A percentile compares a stretch with the other conserved stretches of the same genome.
phyloP scores from a whole-genome alignment of 1,284 basidiomycete species.

The Trichosporon faecale region DNA sequence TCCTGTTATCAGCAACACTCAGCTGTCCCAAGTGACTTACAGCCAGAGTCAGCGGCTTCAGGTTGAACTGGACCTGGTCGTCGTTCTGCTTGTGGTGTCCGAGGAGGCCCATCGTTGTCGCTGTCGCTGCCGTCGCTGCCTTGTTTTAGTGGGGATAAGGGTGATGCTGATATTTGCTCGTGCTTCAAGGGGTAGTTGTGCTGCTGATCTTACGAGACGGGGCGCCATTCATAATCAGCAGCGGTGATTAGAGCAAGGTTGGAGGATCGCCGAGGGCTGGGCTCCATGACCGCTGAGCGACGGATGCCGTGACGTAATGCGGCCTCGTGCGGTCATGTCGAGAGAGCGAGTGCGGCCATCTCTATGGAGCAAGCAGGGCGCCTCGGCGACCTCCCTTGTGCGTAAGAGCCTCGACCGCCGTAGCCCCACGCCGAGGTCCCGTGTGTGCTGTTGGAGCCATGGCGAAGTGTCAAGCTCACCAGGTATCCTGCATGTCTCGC shows the following conservation, averaged over 20 bases:
- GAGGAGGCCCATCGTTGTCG: constrained; percentile 7
- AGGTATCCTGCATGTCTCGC: neutral
- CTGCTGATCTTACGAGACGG: neutral
- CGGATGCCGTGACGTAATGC: constrained; percentile 6
- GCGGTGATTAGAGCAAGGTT: neutral
- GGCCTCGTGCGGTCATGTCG: neutral
- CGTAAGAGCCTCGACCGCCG: neutral
- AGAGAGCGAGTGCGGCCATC: neutral
- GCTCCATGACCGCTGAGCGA: neutral
- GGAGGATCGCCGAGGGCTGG: neutral
- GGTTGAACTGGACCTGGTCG: constrained; percentile 17
- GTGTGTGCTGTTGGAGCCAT: neutral
- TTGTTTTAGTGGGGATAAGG: neutral
- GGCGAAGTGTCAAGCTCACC: neutral
- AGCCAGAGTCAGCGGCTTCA: constrained; percentile 21
- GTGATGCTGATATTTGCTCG: neutral
- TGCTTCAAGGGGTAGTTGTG: neutral
- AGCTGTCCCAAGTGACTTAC: neutral
- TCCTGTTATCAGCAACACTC: constrained; percentile 26
- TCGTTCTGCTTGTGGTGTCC: neutral
- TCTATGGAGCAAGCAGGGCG: neutral
- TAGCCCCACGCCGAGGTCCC: neutral
- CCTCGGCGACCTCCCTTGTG: too few relatives aligned
- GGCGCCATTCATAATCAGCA: neutral
- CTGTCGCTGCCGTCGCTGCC: neutral